A percentile compares a stretch with the other conserved stretches of the same genome.
These are phyloP conservation scores for Rhizopus stolonifer DNA, from an alignment of 371 early-diverging fungal species.

Conservation along the genomic window DNA sequence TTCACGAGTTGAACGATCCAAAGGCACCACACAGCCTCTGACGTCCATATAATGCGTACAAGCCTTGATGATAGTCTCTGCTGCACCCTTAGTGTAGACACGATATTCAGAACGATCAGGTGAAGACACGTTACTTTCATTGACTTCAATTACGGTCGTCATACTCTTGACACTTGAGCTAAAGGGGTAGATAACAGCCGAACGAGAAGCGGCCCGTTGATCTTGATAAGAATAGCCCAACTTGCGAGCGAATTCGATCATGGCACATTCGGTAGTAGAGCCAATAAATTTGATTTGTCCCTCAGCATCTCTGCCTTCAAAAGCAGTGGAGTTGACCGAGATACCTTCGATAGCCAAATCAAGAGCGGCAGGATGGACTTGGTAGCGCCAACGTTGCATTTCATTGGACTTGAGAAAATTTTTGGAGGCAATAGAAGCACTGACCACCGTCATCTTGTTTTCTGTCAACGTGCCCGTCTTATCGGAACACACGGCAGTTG, in stretches of 20 bases:
- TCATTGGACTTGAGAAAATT: conserved; percentile 37
- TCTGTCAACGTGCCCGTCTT: conserved; percentile 87
- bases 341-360: conserved; percentile 57
- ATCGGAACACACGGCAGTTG: conserved; percentile 87
- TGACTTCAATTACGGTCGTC: conserved; percentile 69
- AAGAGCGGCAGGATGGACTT: conserved; percentile 33
- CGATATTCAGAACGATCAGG: conserved; percentile 50
- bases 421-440: conserved; percentile 40
- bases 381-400: conserved; percentile 18
- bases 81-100: conserved; percentile 76
- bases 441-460: conserved; percentile 85
- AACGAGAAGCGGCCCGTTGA: conserved; percentile 46
- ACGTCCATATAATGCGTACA: conserved; percentile 18
- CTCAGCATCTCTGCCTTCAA: conserved; percentile 61
- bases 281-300: conserved; percentile 59
- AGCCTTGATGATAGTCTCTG: conserved; percentile 66
- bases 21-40: no score
- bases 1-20: no score
- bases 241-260: conserved; percentile 62
- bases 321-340: conserved; percentile 79
- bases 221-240: conserved; percentile 47
- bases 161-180: conserved; percentile 85
- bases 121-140: conserved; percentile 18
- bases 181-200: conserved; percentile 75
- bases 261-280: conserved; percentile 83